Evolutionary conservation across 179 eudicot genomes (phyloP).

Genomic region (Drosera spatulata): DNA sequence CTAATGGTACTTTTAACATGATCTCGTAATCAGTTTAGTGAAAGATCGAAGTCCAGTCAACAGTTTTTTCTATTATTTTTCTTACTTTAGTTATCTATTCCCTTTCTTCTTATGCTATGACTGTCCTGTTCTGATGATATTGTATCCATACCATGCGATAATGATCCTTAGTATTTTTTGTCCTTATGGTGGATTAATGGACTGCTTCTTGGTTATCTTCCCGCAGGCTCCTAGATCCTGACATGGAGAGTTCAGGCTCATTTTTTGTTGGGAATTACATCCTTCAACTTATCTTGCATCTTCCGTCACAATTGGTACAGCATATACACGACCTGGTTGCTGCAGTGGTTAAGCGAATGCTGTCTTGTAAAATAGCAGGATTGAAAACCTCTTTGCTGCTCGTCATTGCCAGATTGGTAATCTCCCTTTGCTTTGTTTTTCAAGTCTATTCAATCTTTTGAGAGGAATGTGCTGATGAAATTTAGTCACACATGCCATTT

Average conservation of each 20-base stretch:
- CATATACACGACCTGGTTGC: conserved; percentile 75
- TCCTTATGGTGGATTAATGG: not conserved
- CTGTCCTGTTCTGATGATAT: not conserved
- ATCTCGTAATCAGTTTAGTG: not conserved
- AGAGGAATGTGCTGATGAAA: too few species aligned
- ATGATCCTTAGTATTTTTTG: not conserved
- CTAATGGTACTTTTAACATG: too few species aligned
- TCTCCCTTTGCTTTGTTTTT: conserved; percentile 3
- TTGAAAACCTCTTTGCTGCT: conserved; percentile 73
- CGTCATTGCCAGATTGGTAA: conserved; percentile 90
- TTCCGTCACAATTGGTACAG: conserved; percentile 93
- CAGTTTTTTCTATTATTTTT: too few species aligned
- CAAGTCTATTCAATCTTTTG: not conserved
- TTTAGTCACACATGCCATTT: too few species aligned
- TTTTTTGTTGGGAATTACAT: conserved; percentile 91
- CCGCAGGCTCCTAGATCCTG: conserved; percentile 93
- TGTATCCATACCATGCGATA: not conserved
- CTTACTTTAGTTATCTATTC: not conserved
- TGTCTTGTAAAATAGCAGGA: conserved; percentile 59
- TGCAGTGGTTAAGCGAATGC: conserved; percentile 91
- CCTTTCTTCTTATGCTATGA: not conserved
- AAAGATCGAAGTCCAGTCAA: not conserved
- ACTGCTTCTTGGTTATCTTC: conserved; percentile 2
- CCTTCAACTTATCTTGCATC: conserved; percentile 88
- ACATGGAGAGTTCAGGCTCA: conserved; percentile 82